phyloP scores from a whole-genome alignment of 768 basidiomycete genomes.

The Russula griseocarnosa region DNA sequence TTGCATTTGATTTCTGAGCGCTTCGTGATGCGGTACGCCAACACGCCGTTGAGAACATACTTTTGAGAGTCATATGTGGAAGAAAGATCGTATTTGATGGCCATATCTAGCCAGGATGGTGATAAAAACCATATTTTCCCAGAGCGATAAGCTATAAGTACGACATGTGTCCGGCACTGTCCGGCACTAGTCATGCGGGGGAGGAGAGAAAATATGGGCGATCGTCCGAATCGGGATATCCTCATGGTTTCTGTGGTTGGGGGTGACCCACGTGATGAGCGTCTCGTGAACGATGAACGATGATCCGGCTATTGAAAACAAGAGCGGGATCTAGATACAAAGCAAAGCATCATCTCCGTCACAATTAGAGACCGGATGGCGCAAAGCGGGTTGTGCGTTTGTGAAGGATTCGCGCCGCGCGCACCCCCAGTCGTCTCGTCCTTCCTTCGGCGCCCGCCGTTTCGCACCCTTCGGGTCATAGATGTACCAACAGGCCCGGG shows the following conservation, averaged over 20 bases:
- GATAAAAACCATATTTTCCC: not conserved
- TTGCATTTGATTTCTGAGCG: not conserved
- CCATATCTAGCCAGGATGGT: not conserved
- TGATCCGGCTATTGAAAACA: not conserved
- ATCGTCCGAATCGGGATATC: not conserved
- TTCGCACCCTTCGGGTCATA: not conserved
- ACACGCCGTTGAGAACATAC: not conserved
- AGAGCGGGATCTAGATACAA: constrained; percentile 4
- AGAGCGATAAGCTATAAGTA: not conserved
- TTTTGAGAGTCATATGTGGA: too few relatives aligned
- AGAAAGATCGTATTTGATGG: not conserved
- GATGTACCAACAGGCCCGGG: too few relatives aligned
- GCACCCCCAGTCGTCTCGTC: not conserved
- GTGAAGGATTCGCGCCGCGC: not conserved
- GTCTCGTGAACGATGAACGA: not conserved
- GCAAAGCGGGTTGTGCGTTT: not conserved
- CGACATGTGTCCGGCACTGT: not conserved
- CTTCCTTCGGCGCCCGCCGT: not conserved
- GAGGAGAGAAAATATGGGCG: not conserved
- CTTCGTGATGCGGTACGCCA: not conserved
- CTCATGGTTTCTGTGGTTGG: too few relatives aligned
- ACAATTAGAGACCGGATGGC: not conserved
- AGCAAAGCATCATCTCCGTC: not conserved
- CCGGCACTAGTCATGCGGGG: not conserved
- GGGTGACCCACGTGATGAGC: not conserved